Conservation (phyloP, 164 flowering plant genomes). For the Cinnamomum chago region DNA sequence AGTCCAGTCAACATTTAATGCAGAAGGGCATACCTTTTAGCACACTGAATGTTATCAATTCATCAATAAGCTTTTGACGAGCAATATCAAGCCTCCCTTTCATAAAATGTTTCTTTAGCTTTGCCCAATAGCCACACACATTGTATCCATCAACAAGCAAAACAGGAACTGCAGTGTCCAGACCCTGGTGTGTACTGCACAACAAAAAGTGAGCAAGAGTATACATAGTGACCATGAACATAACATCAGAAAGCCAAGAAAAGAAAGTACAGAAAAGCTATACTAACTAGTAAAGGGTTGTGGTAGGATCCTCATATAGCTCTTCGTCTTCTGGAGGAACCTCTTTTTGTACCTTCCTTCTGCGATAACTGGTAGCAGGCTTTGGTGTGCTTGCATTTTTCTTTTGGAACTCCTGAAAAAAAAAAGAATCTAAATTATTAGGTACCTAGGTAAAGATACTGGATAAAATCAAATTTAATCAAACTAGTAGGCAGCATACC, state of each 20-base stretch:
- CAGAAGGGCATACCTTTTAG: constrained; percentile 58
- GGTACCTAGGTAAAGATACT: neutral
- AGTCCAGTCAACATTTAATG: neutral
- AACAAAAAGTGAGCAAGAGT: constrained; percentile 6
- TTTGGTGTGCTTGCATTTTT: constrained; percentile 53
- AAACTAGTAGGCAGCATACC: constrained; percentile 29
- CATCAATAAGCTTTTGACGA: constrained; percentile 89
- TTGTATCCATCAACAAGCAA: constrained; percentile 99
- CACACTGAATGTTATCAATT: constrained; percentile 66
- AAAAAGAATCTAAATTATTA: neutral
- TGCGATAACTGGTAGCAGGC: constrained; percentile 88
- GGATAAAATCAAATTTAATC: neutral
- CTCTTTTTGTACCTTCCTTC: constrained; percentile 73
- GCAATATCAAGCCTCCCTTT: constrained; percentile 82
- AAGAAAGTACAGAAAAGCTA: constrained; percentile 2
- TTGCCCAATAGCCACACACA: constrained; percentile 93
- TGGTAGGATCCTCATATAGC: constrained; percentile 66
- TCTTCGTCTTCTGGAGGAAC: constrained; percentile 64
- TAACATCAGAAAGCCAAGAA: neutral
- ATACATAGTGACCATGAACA: neutral
- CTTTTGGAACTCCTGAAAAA: constrained; percentile 64
- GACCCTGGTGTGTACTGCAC: constrained; percentile 68
- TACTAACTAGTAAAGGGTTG: constrained; percentile 71
- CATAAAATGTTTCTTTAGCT: constrained; percentile 87
- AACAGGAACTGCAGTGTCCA: constrained; percentile 72